These are phyloP conservation scores for Crithidia sp. DNA, from an alignment of 208 protist genomes.

Conservation along the genomic window DNA sequence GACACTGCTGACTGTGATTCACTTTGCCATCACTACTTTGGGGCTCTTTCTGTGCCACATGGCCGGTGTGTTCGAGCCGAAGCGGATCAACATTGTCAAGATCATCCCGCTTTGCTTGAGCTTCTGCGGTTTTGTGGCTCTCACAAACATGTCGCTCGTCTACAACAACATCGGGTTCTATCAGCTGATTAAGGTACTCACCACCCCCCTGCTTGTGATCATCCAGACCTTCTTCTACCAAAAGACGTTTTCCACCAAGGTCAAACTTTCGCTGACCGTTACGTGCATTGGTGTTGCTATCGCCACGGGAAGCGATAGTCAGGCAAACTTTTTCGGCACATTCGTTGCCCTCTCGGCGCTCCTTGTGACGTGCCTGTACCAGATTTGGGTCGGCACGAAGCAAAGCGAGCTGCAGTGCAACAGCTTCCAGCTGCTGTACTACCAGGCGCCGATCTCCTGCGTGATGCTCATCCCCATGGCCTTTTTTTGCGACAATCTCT, in stretches of 20 bases:
- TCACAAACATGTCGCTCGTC: constrained; percentile 87
- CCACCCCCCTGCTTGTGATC: constrained; percentile 70
- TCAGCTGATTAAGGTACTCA: constrained; percentile 87
- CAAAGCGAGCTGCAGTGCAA: constrained; percentile 82
- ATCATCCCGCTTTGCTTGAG: constrained; percentile 77
- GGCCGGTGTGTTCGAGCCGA: constrained; percentile 58
- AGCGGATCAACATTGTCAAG: constrained; percentile 47
- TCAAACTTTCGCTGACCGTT: constrained; percentile 57
- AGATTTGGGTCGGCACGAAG: constrained; percentile 89
- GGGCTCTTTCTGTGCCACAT: constrained; percentile 50
- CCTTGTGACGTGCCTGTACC: constrained; percentile 83
- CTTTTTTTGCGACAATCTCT: constrained; percentile 54
- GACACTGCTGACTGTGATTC: constrained; percentile 68
- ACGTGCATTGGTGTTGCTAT: constrained; percentile 76
- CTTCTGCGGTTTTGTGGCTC: constrained; percentile 89
- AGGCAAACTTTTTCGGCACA: constrained; percentile 70
- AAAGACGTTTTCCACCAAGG: constrained; percentile 45
- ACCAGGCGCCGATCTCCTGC: constrained; percentile 84
- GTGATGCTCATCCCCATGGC: constrained; percentile 64
- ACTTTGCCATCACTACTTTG: constrained; percentile 71
- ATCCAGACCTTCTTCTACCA: constrained; percentile 71
- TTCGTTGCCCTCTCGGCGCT: constrained; percentile 68
- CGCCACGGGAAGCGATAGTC: constrained; percentile 72
- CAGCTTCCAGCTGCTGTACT: constrained; percentile 86
- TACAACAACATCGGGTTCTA: constrained; percentile 93